A percentile compares a stretch with the other conserved stretches of the same genome.
These are phyloP conservation scores for Suillus discolor DNA, from an alignment of 768 basidiomycete species.

Conservation along the genomic window DNA sequence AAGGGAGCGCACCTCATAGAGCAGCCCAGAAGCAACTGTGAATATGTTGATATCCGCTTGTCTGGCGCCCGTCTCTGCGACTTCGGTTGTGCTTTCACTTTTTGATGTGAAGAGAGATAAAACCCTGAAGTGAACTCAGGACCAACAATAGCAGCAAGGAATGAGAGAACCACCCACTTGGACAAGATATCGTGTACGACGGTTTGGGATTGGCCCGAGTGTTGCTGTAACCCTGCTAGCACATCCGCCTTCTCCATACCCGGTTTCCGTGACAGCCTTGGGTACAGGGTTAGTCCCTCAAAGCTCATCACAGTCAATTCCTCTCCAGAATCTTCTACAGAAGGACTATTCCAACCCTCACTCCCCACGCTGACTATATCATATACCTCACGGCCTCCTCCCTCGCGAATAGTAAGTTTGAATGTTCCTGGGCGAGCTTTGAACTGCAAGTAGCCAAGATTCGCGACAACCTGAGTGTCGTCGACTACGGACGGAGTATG, in stretches of 20 bases:
- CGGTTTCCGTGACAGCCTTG: slow-evolving; percentile 64
- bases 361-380: slow-evolving; percentile 84
- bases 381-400: slow-evolving; percentile 80
- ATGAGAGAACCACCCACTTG: slow-evolving; percentile 44
- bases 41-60: slow-evolving; percentile 98
- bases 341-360: slow-evolving; percentile 84
- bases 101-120: slow-evolving; percentile 45
- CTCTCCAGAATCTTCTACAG: slow-evolving; percentile 66
- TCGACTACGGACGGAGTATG: slow-evolving; percentile 50
- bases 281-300: slow-evolving; percentile 88
- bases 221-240: slow-evolving; percentile 48
- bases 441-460: slow-evolving; percentile 96
- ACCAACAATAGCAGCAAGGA: slow-evolving; percentile 10
- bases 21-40: slow-evolving; percentile 93
- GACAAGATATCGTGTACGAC: slow-evolving; percentile 52
- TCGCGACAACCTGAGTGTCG: slow-evolving; percentile 92
- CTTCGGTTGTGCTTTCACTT: slow-evolving; percentile 23
- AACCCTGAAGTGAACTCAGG: slow-evolving; percentile 38
- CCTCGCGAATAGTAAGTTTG: slow-evolving; percentile 78
- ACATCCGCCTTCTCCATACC: slow-evolving; percentile 89
- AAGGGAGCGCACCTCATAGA: slow-evolving; percentile 78
- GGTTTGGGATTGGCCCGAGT: slow-evolving; percentile 35
- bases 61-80: slow-evolving; percentile 30
- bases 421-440: slow-evolving; percentile 91
- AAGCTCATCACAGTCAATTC: slow-evolving; percentile 86